Conservation (phyloP, 139 green algal genomes). For the Ettlia oleoabundans region DNA sequence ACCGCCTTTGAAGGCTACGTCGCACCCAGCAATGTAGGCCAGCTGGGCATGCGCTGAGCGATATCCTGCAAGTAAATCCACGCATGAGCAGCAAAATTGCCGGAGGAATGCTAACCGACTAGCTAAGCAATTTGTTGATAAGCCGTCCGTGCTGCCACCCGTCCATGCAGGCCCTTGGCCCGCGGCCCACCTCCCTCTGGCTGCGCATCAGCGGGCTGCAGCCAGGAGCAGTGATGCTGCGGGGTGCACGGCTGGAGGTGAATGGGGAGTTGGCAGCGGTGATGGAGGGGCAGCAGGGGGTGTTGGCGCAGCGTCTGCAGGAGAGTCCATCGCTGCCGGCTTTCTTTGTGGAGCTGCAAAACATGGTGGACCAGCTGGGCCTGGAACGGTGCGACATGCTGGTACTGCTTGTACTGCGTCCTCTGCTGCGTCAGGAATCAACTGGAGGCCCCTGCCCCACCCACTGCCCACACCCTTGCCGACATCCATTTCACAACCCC, state of each 20-base stretch:
- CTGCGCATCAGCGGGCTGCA: conserved; percentile 24
- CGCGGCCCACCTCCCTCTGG: conserved; percentile 9
- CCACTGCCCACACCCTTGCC: too few species aligned
- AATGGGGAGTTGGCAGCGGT: conserved; percentile 1
- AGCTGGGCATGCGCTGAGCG: neutral
- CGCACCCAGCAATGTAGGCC: neutral
- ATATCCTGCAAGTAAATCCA: neutral
- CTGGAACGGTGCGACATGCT: neutral
- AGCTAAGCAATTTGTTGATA: too few species aligned
- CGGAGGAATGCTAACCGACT: too few species aligned
- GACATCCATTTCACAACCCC: neutral
- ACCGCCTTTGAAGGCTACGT: conserved; percentile 29
- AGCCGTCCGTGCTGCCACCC: too few species aligned
- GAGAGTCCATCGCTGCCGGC: conserved; percentile 21
- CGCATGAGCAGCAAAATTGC: too few species aligned
- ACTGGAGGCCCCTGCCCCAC: too few species aligned
- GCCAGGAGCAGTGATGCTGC: neutral
- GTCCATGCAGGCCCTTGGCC: neutral
- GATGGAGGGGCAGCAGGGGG: neutral
- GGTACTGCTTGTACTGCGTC: neutral
- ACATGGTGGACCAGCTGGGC: conserved; percentile 24
- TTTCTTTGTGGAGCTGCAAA: conserved; percentile 42
- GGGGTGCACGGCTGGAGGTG: conserved; percentile 14
- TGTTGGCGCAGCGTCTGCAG: conserved; percentile 23
- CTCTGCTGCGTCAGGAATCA: too few species aligned